Evolutionary conservation across 2,329 filamentous ascomycete species (phyloP).

Genomic region (Ophiostoma piceae): DNA sequence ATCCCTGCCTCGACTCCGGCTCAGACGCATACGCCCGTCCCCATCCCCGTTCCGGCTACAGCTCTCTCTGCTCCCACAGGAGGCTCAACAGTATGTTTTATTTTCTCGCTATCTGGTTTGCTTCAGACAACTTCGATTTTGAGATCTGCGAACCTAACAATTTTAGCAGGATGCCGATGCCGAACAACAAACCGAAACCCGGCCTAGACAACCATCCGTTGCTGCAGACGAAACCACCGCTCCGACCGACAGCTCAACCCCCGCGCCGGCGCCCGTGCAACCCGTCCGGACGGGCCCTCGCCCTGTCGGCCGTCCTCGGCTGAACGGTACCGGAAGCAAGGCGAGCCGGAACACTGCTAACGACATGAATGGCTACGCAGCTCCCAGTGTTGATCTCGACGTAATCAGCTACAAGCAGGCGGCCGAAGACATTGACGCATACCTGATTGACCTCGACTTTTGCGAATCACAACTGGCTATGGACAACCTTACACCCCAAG

Average conservation of each 20-base stretch:
- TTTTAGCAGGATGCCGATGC: not conserved
- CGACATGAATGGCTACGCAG: slow-evolving; percentile 19
- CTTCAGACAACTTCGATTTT: not conserved
- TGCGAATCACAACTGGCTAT: slow-evolving; percentile 36
- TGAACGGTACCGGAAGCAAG: slow-evolving; percentile 7
- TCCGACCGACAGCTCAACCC: not conserved
- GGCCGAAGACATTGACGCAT: slow-evolving; percentile 41
- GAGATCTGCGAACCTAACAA: not conserved
- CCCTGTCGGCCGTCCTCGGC: slow-evolving; percentile 10
- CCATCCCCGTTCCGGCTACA: not conserved
- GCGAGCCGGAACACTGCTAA: not conserved
- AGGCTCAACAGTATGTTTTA: not conserved
- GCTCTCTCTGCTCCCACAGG: not conserved
- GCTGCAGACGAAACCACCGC: not conserved
- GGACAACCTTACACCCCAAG: slow-evolving; percentile 38
- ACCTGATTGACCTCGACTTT: slow-evolving; percentile 41
- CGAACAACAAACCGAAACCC: not conserved
- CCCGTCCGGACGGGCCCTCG: slow-evolving; percentile 5
- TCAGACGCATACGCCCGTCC: not conserved
- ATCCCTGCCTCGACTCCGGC: not conserved
- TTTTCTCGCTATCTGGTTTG: not conserved
- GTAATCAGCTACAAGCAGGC: slow-evolving; percentile 37
- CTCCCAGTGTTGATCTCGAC: slow-evolving; percentile 29
- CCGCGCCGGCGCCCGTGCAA: not conserved
- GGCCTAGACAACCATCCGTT: not conserved